phyloP scores from a whole-genome alignment of 331 rosid genomes.

The Quercus tomentella region DNA sequence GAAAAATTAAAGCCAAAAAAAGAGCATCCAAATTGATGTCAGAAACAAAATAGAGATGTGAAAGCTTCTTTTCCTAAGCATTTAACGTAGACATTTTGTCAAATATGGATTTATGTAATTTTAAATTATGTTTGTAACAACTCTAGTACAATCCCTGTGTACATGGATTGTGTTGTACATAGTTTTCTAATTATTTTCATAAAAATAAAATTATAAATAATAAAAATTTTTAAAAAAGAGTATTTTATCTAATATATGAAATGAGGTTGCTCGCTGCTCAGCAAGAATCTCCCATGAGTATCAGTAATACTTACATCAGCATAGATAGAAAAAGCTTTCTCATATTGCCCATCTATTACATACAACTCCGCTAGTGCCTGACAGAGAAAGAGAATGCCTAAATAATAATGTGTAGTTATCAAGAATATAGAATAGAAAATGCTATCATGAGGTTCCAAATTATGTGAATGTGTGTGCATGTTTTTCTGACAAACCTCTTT shows the following conservation, averaged over 20 bases:
- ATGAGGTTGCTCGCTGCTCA: background rate
- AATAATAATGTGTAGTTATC: slow-evolving; percentile 9
- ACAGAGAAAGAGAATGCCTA: slow-evolving; percentile 18
- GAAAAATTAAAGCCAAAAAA: slow-evolving; percentile 34
- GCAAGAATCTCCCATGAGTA: slow-evolving; percentile 1
- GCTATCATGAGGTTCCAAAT: background rate
- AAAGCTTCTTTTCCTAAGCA: background rate
- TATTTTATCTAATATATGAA: background rate
- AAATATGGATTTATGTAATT: too few relatives aligned
- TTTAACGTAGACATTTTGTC: background rate
- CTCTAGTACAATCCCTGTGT: too few relatives aligned
- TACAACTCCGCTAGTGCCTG: slow-evolving; percentile 93
- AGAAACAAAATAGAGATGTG: background rate
- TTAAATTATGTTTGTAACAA: too few relatives aligned
- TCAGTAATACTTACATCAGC: slow-evolving; percentile 81
- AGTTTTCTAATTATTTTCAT: too few relatives aligned
- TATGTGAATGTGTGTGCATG: background rate
- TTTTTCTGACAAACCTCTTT: slow-evolving; percentile 68
- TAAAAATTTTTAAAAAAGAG: too few relatives aligned
- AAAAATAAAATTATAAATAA: too few relatives aligned
- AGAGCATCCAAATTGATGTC: slow-evolving; percentile 1
- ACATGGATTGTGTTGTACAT: too few relatives aligned
- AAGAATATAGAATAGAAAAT: slow-evolving; percentile 9
- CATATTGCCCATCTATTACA: slow-evolving; percentile 79
- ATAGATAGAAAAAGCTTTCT: slow-evolving; percentile 78